Evolutionary conservation across 2,329 filamentous ascomycete species (phyloP).

Genomic region (Colletotrichum sojae): DNA sequence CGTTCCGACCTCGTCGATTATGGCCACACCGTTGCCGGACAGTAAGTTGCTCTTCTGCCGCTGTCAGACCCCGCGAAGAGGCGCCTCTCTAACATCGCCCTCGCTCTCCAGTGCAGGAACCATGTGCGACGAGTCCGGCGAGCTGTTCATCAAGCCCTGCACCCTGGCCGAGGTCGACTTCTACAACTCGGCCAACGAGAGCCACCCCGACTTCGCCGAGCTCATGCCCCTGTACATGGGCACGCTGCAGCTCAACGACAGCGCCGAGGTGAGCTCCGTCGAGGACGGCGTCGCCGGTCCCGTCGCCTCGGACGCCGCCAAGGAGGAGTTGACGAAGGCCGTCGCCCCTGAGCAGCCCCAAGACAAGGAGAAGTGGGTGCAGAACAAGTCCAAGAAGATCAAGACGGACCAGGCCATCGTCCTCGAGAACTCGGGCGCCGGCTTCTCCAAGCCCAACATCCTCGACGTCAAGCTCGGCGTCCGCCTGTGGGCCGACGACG

Average conservation of each 20-base stretch:
- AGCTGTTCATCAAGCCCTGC: slow-evolving; percentile 95
- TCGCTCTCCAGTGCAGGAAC: slow-evolving; percentile 81
- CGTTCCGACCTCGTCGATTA: slow-evolving; percentile 76
- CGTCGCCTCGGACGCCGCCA: slow-evolving; percentile 55
- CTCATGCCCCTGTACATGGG: slow-evolving; percentile 92
- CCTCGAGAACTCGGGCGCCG: slow-evolving; percentile 85
- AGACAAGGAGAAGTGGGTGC: slow-evolving; percentile 58
- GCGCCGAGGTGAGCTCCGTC: slow-evolving; percentile 61
- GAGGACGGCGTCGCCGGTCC: slow-evolving; percentile 63
- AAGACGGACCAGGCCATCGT: slow-evolving; percentile 86
- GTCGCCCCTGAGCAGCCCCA: slow-evolving; percentile 44
- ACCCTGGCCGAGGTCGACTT: slow-evolving; percentile 88
- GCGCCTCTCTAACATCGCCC: slow-evolving; percentile 20
- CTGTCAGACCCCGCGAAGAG: slow-evolving; percentile 3
- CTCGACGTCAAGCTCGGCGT: slow-evolving; percentile 93
- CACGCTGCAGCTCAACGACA: slow-evolving; percentile 77
- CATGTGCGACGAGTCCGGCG: slow-evolving; percentile 84
- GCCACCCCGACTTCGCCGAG: slow-evolving; percentile 80
- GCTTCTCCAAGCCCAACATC: slow-evolving; percentile 89
- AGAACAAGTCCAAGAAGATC: slow-evolving; percentile 72
- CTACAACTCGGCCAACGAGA: slow-evolving; percentile 79
- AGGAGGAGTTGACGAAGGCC: slow-evolving; percentile 51
- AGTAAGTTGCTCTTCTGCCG: slow-evolving; percentile 70
- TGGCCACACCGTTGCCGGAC: slow-evolving; percentile 84
- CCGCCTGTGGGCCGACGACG: slow-evolving; percentile 86